Percentiles rank a stretch among this genome's conserved stretches.
Conservation (phyloP, 768 basidiomycete genomes). For the Rhodosporidiobolus sp. region DNA sequence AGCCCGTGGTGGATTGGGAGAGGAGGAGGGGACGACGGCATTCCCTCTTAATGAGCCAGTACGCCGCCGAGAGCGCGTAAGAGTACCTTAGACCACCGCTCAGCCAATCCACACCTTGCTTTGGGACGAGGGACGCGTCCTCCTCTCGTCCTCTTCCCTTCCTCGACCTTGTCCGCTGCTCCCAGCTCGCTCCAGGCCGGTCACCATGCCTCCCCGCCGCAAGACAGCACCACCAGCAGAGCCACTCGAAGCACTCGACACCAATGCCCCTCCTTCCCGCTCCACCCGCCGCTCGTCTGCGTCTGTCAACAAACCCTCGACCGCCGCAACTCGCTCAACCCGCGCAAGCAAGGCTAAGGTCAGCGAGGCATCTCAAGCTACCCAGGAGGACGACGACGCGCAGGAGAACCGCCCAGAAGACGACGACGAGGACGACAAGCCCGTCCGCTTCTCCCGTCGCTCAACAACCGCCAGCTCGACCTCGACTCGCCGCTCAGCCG, state of each 20-base stretch:
- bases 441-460: not conserved
- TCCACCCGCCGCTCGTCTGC: not conserved
- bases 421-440: not conserved
- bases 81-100: no score
- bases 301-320: no score
- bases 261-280: not conserved
- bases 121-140: no score
- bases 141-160: no score
- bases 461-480: not conserved
- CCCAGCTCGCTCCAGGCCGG: no score
- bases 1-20: no score
- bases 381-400: not conserved
- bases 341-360: not conserved
- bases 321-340: slow-evolving; percentile 16
- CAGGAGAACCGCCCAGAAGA: not conserved
- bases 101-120: no score
- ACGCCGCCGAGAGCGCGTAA: no score
- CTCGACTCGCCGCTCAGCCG: no score
- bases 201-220: not conserved
- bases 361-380: not conserved
- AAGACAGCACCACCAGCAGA: not conserved
- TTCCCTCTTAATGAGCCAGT: no score
- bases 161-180: no score
- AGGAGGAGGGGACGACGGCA: no score
- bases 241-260: not conserved